Evolutionary conservation across 2,329 filamentous ascomycete species (phyloP).

Genomic region (Colletotrichum karsti): DNA sequence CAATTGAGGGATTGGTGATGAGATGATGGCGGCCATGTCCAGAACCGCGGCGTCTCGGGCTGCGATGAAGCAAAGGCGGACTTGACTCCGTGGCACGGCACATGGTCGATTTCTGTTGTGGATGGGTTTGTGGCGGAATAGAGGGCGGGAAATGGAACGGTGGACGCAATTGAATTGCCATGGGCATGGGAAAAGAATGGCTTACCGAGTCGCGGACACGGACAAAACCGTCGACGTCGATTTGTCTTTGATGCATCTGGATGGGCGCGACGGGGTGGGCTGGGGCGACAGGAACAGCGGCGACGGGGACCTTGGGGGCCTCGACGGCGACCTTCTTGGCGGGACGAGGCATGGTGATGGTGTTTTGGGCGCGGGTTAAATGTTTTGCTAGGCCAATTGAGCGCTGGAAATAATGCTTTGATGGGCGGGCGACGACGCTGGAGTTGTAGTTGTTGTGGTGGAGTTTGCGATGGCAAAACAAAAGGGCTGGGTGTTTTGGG

Average conservation of each 20-base stretch:
- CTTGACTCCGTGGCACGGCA: background rate
- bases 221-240: slow-evolving; percentile 80
- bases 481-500: slow-evolving; percentile 15
- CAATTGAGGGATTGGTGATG: background rate
- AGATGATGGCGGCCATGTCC: background rate
- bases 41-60: slow-evolving; percentile 19
- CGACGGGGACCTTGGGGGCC: slow-evolving; percentile 44
- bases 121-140: background rate
- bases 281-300: slow-evolving; percentile 41
- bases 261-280: slow-evolving; percentile 39
- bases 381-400: slow-evolving; percentile 1
- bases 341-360: slow-evolving; percentile 52
- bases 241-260: slow-evolving; percentile 41
- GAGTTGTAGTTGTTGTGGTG: slow-evolving; percentile 34
- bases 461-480: slow-evolving; percentile 37
- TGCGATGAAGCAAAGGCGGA: background rate
- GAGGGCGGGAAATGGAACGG: background rate
- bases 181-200: background rate
- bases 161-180: background rate
- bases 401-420: slow-evolving; percentile 27
- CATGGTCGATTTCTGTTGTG: background rate
- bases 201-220: slow-evolving; percentile 85
- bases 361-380: slow-evolving; percentile 25
- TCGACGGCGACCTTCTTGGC: slow-evolving; percentile 52
- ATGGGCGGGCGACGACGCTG: slow-evolving; percentile 24